These are phyloP conservation scores for Colletotrichum cereale DNA, from an alignment of 2,329 filamentous ascomycete genomes.

Conservation along the genomic window DNA sequence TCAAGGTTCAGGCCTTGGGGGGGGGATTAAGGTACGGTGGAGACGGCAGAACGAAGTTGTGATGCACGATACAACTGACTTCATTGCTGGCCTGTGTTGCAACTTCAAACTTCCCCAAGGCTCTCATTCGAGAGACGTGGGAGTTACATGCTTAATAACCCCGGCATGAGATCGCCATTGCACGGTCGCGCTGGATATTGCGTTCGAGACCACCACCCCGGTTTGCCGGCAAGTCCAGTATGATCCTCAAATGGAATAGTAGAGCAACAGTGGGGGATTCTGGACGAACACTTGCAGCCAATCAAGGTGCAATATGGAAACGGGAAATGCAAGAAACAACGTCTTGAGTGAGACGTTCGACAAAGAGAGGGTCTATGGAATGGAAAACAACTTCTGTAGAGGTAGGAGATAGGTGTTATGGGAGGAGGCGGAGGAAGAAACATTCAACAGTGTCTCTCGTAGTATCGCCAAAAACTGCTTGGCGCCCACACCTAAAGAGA, in stretches of 20 bases:
- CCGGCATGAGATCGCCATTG: slow-evolving; percentile 1
- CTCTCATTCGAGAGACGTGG: background rate
- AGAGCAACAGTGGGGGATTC: background rate
- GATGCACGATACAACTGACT: slow-evolving; percentile 27
- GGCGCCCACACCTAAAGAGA: slow-evolving; percentile 3
- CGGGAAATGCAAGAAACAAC: slow-evolving; percentile 1
- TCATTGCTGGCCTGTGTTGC: background rate
- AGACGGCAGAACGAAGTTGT: slow-evolving; percentile 16
- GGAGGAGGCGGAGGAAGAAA: background rate
- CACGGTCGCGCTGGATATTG: slow-evolving; percentile 13
- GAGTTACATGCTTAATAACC: background rate
- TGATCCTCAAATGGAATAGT: background rate
- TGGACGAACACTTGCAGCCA: background rate
- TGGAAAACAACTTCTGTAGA: background rate
- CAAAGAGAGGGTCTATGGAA: background rate
- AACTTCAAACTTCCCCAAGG: background rate
- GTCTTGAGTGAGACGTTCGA: slow-evolving; percentile 5
- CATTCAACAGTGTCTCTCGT: slow-evolving; percentile 26
- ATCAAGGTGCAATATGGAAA: background rate
- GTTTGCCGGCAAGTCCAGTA: slow-evolving; percentile 3
- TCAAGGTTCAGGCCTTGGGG: slow-evolving; percentile 4
- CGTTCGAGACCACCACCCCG: slow-evolving; percentile 17
- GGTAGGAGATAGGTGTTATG: slow-evolving; percentile 5
- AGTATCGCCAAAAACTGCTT: slow-evolving; percentile 10
- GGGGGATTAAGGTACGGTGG: slow-evolving; percentile 8